Conservation (phyloP, 441 rosid genomes). For the Adansonia madagascariensis region DNA sequence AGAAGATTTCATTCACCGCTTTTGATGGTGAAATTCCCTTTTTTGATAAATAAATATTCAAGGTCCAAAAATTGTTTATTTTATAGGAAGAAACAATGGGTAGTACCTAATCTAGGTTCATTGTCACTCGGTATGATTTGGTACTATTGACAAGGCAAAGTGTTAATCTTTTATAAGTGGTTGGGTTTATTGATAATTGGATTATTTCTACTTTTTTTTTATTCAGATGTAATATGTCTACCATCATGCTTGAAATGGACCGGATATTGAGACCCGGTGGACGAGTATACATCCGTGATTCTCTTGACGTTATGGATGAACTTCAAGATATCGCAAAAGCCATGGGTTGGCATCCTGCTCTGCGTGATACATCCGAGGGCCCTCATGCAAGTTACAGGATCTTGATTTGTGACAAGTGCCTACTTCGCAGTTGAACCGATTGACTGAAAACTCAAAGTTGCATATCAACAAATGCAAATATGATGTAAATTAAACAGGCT, state of each 20-base stretch:
- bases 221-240: slow-evolving; percentile 81
- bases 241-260: slow-evolving; percentile 99
- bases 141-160: background rate
- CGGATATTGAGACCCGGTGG: slow-evolving; percentile 97
- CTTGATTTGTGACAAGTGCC: slow-evolving; percentile 72
- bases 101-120: background rate
- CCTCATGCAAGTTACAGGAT: slow-evolving; percentile 94
- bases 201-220: slow-evolving; percentile 3
- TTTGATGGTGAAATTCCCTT: too few species aligned
- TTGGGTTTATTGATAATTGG: background rate
- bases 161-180: background rate
- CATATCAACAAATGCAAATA: background rate
- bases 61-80: background rate
- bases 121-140: background rate
- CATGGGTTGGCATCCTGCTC: slow-evolving; percentile 72
- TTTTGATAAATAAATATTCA: background rate
- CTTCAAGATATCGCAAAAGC: slow-evolving; percentile 78
- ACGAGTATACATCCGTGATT: slow-evolving; percentile 79
- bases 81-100: background rate
- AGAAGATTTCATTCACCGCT: background rate
- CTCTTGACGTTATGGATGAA: slow-evolving; percentile 77
- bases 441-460: background rate
- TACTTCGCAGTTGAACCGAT: slow-evolving; percentile 51
- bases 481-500: background rate
- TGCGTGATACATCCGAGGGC: slow-evolving; percentile 92